Base-by-base conservation (phyloP, 345 rosid species). In the Syzygium grande region DNA sequence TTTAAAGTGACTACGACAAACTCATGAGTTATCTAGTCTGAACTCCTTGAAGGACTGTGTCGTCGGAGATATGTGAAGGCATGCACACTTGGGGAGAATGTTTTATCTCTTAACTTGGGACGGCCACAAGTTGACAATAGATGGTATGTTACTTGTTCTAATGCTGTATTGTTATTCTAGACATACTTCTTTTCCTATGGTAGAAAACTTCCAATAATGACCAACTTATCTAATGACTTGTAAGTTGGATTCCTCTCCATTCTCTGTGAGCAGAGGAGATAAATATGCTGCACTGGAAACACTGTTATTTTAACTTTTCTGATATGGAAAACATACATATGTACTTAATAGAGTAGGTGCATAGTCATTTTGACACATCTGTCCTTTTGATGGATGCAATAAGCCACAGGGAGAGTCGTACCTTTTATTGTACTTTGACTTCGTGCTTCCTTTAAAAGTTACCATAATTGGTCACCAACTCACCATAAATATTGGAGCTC, bases 111-210 rank as follows among this genome's bases (percentile, higher is more conserved):
- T 88, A 86, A 91, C 89, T 90, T 92, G 25, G 98, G 96, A 63
- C 88, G 93, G 89, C 96, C 96, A 38, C 96, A 94, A 84, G 90
- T 96, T 89, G 93, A 94, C 90, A 95, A 92, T 90, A 92, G 95
- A 89, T 96, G 99, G 99, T 97, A 94, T n/a, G 53, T 86, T 59
- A 34, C 68, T 86, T 55, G 43, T 87, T 89, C 21, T 84, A 61
- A 52, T 25, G 43, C 79, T 11, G 38, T 86, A 79, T 7, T 87
- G n/a, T 86, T 85, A 61, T 87, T 65, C 86, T 86, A 61, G 84
- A 85, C 22, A 85, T 84, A 61, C 77, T 27, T 43, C 51, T 63
- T 65, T 68, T 73, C 30, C 49, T 16, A 38, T 15, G 79, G 52
- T 21, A n/a, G n/a, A 59, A 22, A 10, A 27, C 87, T 25, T 58